Evolutionary conservation across 345 rosid genomes (phyloP), one percentile per base, ranked within the genome.

Genomic region (Rhodamnia argentea): DNA sequence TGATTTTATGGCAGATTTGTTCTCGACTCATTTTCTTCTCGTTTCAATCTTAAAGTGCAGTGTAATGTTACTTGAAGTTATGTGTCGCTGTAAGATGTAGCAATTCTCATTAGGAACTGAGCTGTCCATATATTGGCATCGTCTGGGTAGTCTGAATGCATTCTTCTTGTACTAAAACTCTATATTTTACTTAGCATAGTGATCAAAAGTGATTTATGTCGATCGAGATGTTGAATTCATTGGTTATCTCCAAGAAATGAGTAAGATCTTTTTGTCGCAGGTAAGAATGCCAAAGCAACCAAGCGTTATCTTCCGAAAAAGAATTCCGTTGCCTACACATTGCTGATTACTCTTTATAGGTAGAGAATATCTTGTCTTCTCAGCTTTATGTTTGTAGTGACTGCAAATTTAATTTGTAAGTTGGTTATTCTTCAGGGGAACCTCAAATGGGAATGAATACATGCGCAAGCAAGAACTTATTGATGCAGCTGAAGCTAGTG

Each of bases 401-500:
- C 64, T 23, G 15, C 52, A 26, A 58, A 83, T 85, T 51, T 86
- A 82, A 59, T 23, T 81, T 56, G 44, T 54, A 52, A 83, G 44
- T 29, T 86, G 29, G 52, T 54, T 82, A 23, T 88, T 85, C 74
- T 74, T 83, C 84, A 95, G 99, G 93, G 95, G 86, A 86, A 94
- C 93, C 78, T 57, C 90, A 37, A 89, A 89, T 88, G 98, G 95
- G 85, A 91, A 92, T 53, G 98, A 95, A 23, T 95, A 92, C 88
- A 93, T 96, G 99, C 89, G 86, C 56, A 95, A 94, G 87, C 96
- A 94, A 90, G 99, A 94, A 87, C 95, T 97, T 83, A 95, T 96
- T 86, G 99, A 96, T 91, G 97, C 95, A 53, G 92, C 98, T 86
- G 99, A 97, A 85, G 98, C 97, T 47, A 96, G 98, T 88, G 99